Evolutionary conservation across 2,329 filamentous ascomycete species (phyloP).

Genomic region (Paraphoma chrysanthemicola): DNA sequence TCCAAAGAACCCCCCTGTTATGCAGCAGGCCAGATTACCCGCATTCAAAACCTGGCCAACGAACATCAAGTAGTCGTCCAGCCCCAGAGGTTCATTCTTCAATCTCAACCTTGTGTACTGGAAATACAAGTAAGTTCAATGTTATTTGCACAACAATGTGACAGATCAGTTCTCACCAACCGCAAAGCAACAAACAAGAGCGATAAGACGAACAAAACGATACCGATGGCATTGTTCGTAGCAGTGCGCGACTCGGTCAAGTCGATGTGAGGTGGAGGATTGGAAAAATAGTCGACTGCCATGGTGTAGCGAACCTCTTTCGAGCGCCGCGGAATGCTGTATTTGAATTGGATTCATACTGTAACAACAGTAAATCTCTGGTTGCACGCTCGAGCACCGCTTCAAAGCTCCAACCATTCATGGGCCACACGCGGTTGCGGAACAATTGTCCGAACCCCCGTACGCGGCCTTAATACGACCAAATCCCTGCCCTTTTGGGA

Average conservation of each 20-base stretch:
- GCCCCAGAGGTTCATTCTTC: constrained; percentile 21
- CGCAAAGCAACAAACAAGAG: constrained; percentile 26
- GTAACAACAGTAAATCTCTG: not conserved
- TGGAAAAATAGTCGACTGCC: constrained; percentile 16
- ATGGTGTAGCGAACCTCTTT: not conserved
- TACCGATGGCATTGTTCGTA: constrained; percentile 29
- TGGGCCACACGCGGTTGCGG: not conserved
- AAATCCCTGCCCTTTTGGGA: not conserved
- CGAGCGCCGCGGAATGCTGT: not conserved
- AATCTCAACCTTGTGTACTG: constrained; percentile 21
- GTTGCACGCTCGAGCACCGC: not conserved
- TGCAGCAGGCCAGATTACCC: constrained; percentile 32
- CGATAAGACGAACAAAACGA: constrained; percentile 26
- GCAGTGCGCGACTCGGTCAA: constrained; percentile 27
- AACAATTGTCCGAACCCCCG: not conserved
- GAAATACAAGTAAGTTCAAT: not conserved
- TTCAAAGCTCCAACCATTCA: not conserved
- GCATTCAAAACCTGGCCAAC: constrained; percentile 26
- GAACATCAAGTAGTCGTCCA: constrained; percentile 35
- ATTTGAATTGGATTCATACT: not conserved
- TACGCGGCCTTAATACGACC: not conserved
- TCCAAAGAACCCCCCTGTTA: constrained; percentile 31
- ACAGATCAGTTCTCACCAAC: not conserved
- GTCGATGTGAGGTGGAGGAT: constrained; percentile 24
- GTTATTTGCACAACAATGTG: no score